Evolutionary conservation across 2,329 filamentous ascomycete genomes (phyloP), one percentile per base, ranked within the genome.

Genomic region (Pleoardoris graminearum): DNA sequence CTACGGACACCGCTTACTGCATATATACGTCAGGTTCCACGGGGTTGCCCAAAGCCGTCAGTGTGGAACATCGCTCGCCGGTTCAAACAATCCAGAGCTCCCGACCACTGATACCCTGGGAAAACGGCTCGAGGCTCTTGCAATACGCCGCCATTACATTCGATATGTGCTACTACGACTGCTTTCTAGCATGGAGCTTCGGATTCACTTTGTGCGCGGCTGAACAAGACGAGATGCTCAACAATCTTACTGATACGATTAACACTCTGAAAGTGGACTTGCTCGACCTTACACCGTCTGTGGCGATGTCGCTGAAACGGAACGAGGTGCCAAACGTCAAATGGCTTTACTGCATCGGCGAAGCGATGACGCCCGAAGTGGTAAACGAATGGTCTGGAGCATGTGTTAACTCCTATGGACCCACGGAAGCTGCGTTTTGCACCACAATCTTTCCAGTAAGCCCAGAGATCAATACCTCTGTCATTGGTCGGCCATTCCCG

Each of bases 101-200:
- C 2, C 63, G 66, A 47, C 49, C 59, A 1, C 48, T 74, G 7
- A 62, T 77, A n/a, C 75, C 75, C 8, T 77, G 75, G 75, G 65
- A 57, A 8, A 29, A 57, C 19, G 56, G 64, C 17, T 76, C 74
- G 12, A 65, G 73, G 32, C 61, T 78, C 7, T 57, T 78, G 10
- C 75, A 78, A 52, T 78, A 76, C 53, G 76, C 76, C 27, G 75
- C 74, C 10, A 68, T 65, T 4, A 75, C 73, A 7, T 77, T 76
- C 51, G 76, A 78, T 51, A 78, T 78, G 76, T 78, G 75, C 52
- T 77, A 77, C 54, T 78, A 76, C 48, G 76, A 78, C 55, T 77
- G 75, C 61, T 77, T 78, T 54, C 63, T 78, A 46, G 74, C 75
- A 10, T 77, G 75, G 75, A 69, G 68, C 8, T 71, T 75, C 48